These are phyloP conservation scores for Colletotrichum sp. DNA, from an alignment of 2,329 filamentous ascomycete species.

Conservation along the genomic window DNA sequence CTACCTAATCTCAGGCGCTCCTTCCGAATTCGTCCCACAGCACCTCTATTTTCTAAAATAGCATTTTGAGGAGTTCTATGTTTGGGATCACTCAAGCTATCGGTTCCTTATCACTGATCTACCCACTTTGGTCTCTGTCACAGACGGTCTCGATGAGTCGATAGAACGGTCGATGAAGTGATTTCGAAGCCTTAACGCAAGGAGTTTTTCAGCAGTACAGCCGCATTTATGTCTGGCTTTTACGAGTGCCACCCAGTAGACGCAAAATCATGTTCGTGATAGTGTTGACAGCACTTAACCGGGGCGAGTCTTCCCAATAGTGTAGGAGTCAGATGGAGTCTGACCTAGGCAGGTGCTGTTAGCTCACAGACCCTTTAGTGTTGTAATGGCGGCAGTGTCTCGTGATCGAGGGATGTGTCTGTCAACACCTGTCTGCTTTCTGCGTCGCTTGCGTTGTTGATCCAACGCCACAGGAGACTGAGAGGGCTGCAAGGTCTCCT, in stretches of 20 bases:
- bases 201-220: neutral
- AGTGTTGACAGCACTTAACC: neutral
- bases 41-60: neutral
- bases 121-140: neutral
- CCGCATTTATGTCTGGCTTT: neutral
- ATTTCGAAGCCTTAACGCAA: too few species aligned
- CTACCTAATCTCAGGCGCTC: neutral
- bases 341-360: too few species aligned
- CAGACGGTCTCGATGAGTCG: rapidly evolving
- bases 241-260: neutral
- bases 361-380: too few species aligned
- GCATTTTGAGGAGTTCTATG: neutral
- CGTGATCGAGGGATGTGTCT: too few species aligned
- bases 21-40: neutral
- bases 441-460: neutral
- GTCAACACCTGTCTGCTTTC: neutral
- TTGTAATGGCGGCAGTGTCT: too few species aligned
- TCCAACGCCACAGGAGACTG: neutral
- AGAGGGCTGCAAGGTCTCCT: neutral
- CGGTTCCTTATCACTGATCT: neutral
- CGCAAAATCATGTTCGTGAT: neutral
- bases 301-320: neutral
- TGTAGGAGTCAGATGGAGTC: too few species aligned
- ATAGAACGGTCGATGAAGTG: neutral
- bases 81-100: neutral